phyloP scores from a whole-genome alignment of 345 rosid genomes.

The Linum trigynum region DNA sequence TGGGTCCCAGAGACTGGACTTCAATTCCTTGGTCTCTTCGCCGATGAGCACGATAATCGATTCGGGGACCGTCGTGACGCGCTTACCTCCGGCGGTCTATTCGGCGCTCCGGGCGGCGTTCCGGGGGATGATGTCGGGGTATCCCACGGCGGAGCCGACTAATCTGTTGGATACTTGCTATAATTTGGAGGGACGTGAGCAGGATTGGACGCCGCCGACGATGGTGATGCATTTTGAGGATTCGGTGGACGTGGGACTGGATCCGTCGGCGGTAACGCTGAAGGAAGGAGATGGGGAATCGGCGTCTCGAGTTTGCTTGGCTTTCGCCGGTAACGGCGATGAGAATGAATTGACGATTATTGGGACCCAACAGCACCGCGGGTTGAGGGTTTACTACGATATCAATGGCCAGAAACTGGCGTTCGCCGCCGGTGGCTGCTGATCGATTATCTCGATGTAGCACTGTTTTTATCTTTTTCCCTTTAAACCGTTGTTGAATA shows the following conservation, averaged over 20 bases:
- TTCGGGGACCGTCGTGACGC: constrained; percentile 23
- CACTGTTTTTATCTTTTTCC: too few species aligned
- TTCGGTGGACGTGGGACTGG: constrained; percentile 17
- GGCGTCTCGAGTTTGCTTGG: constrained; percentile 22
- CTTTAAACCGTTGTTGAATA: too few species aligned
- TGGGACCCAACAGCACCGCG: constrained; percentile 20
- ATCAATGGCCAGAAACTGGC: neutral
- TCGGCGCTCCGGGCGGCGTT: constrained; percentile 13
- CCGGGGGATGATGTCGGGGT: constrained; percentile 9
- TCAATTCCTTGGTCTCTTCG: neutral
- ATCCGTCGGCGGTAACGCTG: constrained; percentile 9
- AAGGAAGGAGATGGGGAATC: neutral
- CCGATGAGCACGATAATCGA: constrained; percentile 16
- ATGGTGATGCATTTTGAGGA: constrained; percentile 22
- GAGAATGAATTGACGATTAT: constrained; percentile 12
- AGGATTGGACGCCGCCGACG: neutral
- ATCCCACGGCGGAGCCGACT: neutral
- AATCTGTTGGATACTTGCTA: constrained; percentile 16
- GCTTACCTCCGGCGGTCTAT: constrained; percentile 16
- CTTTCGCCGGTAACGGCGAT: constrained; percentile 12
- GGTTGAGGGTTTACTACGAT: constrained; percentile 8
- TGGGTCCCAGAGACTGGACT: constrained; percentile 9
- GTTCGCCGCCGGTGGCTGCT: neutral
- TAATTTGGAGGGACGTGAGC: constrained; percentile 6
- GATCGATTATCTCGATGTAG: too few species aligned